A percentile compares a stretch with the other conserved stretches of the same genome.
Evolutionary conservation across 306 rosid species (phyloP).

Genomic region (Begonia fuchsioides): DNA sequence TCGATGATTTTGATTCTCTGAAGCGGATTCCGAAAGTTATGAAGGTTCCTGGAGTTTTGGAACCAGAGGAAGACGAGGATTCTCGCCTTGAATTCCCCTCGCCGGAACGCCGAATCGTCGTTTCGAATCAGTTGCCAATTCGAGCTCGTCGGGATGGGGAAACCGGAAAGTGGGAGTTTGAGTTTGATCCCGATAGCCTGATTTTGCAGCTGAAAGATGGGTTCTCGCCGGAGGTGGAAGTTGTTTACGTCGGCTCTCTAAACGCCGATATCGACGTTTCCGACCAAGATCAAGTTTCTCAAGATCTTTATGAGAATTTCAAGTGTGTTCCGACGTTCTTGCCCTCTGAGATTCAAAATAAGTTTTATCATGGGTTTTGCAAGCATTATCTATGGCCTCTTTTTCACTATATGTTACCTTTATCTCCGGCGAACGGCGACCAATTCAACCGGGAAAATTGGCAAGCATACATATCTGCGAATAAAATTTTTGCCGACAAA

Average conservation of each 20-base stretch:
- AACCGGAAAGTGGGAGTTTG: slow-evolving; percentile 53
- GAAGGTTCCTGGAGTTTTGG: background rate
- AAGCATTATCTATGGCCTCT: slow-evolving; percentile 86
- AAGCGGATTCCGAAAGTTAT: background rate
- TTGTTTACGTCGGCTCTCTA: slow-evolving; percentile 74
- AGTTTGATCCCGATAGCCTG: slow-evolving; percentile 59
- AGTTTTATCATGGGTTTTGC: slow-evolving; percentile 68
- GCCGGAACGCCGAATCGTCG: background rate
- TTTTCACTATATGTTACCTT: slow-evolving; percentile 79
- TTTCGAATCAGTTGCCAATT: background rate
- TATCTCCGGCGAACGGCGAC: slow-evolving; percentile 67
- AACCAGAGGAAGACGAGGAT: background rate
- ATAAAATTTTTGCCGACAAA: slow-evolving; percentile 76
- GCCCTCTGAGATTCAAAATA: slow-evolving; percentile 54
- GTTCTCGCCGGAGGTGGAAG: slow-evolving; percentile 62
- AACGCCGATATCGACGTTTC: slow-evolving; percentile 52
- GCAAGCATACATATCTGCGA: slow-evolving; percentile 83
- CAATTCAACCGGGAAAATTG: slow-evolving; percentile 65
- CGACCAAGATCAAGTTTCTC: slow-evolving; percentile 76
- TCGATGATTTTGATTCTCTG: background rate
- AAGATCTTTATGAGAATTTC: slow-evolving; percentile 47
- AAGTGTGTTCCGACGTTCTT: slow-evolving; percentile 73
- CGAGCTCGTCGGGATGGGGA: background rate
- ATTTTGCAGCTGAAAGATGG: slow-evolving; percentile 56
- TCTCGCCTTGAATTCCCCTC: background rate